Evolutionary conservation across 352 stramenopile species (phyloP).

Genomic region (Pythium folliculosum): DNA sequence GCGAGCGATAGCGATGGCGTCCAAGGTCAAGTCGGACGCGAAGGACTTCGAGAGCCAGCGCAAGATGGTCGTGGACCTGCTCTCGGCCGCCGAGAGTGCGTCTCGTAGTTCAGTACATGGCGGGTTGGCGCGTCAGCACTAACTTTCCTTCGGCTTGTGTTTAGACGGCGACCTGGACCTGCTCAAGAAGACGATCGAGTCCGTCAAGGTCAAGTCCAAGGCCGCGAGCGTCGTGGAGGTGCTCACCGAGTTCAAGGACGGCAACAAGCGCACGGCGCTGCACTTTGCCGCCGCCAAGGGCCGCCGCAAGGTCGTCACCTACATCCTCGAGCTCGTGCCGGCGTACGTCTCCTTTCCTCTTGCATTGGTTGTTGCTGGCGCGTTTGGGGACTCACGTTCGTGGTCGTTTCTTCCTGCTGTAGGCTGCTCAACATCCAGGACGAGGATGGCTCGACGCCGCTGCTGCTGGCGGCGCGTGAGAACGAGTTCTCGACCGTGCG

Average conservation of each 20-base stretch:
- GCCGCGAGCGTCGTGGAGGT: slow-evolving; percentile 41
- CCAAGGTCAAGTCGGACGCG: slow-evolving; percentile 60
- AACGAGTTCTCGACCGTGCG: slow-evolving; percentile 77
- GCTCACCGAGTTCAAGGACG: slow-evolving; percentile 79
- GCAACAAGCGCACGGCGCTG: slow-evolving; percentile 76
- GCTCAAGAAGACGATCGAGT: slow-evolving; percentile 66
- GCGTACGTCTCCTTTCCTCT: slow-evolving; percentile 31
- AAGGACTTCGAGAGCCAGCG: slow-evolving; percentile 81
- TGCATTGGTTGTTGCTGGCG: too few relatives aligned
- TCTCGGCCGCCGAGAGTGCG: slow-evolving; percentile 74
- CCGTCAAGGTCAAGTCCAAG: slow-evolving; percentile 56
- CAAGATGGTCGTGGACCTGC: slow-evolving; percentile 71
- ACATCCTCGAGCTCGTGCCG: slow-evolving; percentile 64
- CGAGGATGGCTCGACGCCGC: slow-evolving; percentile 67
- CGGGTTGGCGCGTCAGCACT: too few relatives aligned
- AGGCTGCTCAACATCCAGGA: slow-evolving; percentile 57
- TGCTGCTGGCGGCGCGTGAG: slow-evolving; percentile 73
- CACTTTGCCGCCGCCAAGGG: slow-evolving; percentile 82
- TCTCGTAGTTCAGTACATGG: not conserved
- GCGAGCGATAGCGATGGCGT: slow-evolving; percentile 29
- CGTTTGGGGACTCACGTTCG: too few relatives aligned
- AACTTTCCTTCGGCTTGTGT: not conserved
- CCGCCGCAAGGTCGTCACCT: slow-evolving; percentile 71
- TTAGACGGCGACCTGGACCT: slow-evolving; percentile 75
- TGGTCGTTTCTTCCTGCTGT: not conserved